phyloP scores from a whole-genome alignment of 306 rosid genomes.

The Albizia julibrissin region DNA sequence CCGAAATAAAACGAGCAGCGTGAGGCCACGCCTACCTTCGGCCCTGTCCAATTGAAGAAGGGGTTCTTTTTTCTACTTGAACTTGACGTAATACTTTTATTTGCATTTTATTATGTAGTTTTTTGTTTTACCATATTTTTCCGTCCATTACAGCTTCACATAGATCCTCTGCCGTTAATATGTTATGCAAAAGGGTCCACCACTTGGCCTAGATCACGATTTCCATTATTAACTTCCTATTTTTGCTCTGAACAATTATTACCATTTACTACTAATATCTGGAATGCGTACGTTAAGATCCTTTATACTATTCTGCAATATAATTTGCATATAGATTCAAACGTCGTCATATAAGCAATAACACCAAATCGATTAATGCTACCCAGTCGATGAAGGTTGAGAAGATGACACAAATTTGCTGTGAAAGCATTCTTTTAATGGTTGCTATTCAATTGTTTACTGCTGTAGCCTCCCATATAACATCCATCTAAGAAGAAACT shows the following conservation, averaged over 20 bases:
- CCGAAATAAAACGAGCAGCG: background rate
- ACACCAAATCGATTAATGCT: background rate
- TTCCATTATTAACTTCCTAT: too few relatives aligned
- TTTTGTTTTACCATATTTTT: too few relatives aligned
- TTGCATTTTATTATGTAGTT: too few relatives aligned
- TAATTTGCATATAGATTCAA: background rate
- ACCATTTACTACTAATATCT: background rate
- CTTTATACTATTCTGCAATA: background rate
- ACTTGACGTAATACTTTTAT: too few relatives aligned
- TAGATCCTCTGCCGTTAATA: too few relatives aligned
- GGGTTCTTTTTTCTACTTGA: too few relatives aligned
- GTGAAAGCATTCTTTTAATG: slow-evolving; percentile 36
- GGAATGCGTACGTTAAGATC: background rate
- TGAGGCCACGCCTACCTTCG: background rate
- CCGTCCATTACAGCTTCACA: background rate
- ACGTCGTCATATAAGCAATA: background rate
- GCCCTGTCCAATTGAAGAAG: too few relatives aligned
- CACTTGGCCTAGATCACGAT: too few relatives aligned
- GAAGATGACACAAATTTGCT: background rate
- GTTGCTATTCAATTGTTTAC: slow-evolving; percentile 42
- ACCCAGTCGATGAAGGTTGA: background rate
- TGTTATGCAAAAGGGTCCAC: too few relatives aligned
- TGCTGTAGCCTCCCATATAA: slow-evolving; percentile 38
- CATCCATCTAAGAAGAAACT: slow-evolving; percentile 44
- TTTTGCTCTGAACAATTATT: too few relatives aligned